A percentile compares a stretch with the other conserved stretches of the same genome.
phyloP scores from a whole-genome alignment of 2,329 filamentous ascomycete genomes.

The Colletotrichum abscissum region DNA sequence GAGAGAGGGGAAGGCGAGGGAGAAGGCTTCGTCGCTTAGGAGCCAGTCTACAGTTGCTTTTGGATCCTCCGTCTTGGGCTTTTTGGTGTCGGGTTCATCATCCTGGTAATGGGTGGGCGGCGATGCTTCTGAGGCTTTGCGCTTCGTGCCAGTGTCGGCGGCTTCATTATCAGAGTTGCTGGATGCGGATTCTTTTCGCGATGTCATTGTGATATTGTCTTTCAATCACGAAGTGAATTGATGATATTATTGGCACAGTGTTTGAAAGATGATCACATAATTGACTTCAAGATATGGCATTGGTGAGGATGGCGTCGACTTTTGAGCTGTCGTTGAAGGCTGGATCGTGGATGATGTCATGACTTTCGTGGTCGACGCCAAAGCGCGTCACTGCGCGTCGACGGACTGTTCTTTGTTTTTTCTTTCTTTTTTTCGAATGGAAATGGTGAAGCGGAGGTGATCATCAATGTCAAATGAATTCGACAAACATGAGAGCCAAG shows the following conservation, averaged over 20 bases:
- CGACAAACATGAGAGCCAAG: too few relatives aligned
- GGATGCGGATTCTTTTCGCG: background rate
- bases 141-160: background rate
- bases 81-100: background rate
- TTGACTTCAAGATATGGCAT: too few relatives aligned
- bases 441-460: too few relatives aligned
- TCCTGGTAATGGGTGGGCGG: background rate
- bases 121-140: background rate
- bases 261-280: too few relatives aligned
- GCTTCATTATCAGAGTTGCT: background rate
- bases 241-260: too few relatives aligned
- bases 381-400: background rate
- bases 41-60: background rate
- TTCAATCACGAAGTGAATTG: too few relatives aligned
- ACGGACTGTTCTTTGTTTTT: too few relatives aligned
- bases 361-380: background rate
- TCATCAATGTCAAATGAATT: too few relatives aligned
- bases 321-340: background rate
- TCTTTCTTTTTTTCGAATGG: background rate
- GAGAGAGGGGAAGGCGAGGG: slow-evolving; percentile 6
- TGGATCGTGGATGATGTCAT: background rate
- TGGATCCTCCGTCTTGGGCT: background rate
- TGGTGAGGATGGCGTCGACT: background rate
- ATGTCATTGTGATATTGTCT: background rate
- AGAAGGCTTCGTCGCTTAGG: background rate